Base-by-base conservation (phyloP, 1,139 yeast species). In the Hansenula anomala region DNA sequence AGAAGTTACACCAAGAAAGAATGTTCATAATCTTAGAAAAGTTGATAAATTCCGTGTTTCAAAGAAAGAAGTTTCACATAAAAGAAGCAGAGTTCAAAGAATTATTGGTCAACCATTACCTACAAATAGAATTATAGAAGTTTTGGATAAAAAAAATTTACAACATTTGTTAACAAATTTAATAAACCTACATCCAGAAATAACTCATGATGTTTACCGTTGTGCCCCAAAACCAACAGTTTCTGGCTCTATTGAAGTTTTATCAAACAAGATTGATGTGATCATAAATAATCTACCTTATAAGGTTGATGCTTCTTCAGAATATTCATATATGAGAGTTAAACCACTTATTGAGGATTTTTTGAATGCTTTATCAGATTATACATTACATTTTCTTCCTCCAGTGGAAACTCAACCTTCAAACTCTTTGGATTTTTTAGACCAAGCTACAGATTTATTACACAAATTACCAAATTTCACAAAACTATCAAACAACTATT, bases 241-340 rank as follows among this genome's bases (percentile, higher is more conserved):
- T 6, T 59, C 63, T 14, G 69, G 73, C 43, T 75, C 86, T 6
- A 58, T 82, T 23, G 65, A 62, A 12, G 66, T 77, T 26, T 63
- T 87, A 39, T 60, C 65, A 28, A 56, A 58, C 12, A 78, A 81
- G 50, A 63, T 73, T 37, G 65, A 69, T 14, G 52, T 54, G 4
- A 74, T 86, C 23, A 55, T 65, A 26, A 58, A 60, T 17, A 71
- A 73, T 43, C 61, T 87, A 46, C 96, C 96, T 1, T 86, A 84
- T 59, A 80, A 81, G 49, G 87, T 87, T 45, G 88, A 83, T 50
- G 66, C 71, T 17, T 69, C 73, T 36, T 78, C 85, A 38, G 97
- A 90, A 59, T 92, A 92, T 58, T 82, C 96, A n/a, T 92, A 82
- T 61, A 69, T 87, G 42, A 71, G 97, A 43, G 84, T 90, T 40